A percentile compares a stretch with the other conserved stretches of the same genome.
Conservation (phyloP, 2,329 filamentous ascomycete species). For the Neofusicoccum laricinum region DNA sequence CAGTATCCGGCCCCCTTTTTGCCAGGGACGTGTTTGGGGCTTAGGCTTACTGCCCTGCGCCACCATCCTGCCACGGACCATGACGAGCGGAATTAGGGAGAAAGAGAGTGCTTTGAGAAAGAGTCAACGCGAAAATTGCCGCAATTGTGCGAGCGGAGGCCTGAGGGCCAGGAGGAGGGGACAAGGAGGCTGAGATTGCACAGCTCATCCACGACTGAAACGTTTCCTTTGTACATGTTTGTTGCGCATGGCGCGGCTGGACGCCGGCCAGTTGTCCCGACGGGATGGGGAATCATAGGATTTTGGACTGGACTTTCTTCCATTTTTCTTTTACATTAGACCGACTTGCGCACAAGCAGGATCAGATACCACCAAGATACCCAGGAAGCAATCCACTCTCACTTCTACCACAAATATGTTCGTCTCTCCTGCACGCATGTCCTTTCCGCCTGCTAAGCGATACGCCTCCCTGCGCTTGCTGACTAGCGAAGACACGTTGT, state of each 20-base stretch:
- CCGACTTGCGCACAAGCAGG: not conserved
- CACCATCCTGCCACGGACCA: not conserved
- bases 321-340: not conserved
- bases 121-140: not conserved
- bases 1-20: not conserved
- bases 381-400: not conserved
- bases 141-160: not conserved
- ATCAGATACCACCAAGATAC: not conserved
- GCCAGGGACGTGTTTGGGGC: not conserved
- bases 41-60: constrained; percentile 2
- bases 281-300: not conserved
- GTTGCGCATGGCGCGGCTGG: not conserved
- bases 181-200: not conserved
- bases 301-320: not conserved
- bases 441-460: not conserved
- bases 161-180: not conserved
- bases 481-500: not conserved
- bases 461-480: not conserved
- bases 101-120: not conserved
- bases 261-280: not conserved
- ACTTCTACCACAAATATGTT: not conserved
- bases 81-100: not conserved
- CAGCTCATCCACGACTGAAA: not conserved
- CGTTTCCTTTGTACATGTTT: constrained; percentile 1
- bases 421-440: no score